Base-by-base conservation (phyloP, 2,329 filamentous ascomycete species). In the Fusarium guadeloupense region DNA sequence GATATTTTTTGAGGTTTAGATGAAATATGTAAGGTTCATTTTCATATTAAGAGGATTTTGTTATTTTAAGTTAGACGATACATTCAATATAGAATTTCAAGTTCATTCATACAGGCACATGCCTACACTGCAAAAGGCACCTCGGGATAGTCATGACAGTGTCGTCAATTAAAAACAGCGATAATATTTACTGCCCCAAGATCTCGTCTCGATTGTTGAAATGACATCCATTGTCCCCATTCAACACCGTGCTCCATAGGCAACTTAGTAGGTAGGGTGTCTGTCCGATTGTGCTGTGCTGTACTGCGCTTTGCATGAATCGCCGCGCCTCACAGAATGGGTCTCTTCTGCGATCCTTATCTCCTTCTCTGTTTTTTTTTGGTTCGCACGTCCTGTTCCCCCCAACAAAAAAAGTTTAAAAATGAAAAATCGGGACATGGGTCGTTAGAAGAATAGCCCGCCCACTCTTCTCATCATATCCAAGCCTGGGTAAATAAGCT, bases 161-260 rank as follows among this genome's bases (percentile, higher is more conserved):
- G 56, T 64, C 57, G 47, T 62, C 48, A 47, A 62, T 59, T 65
- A 57, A 63, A 63, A 65, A 63, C 58, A 65, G 41, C 54, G 63
- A 62, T 70, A 69, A 69, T 62, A 62, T 66, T 57, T 68, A 67
- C 61, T 60, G 40, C 34, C 53, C 34, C 42, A 47, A 66, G 47
- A 51, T 60, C 45, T 55, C 49, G 23, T 59, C 53, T 63, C 34
- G 43, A 38, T 58, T 54, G 37, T 38, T 58, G 39, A 64, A 65
- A 61, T 14, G 14, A 31, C 13, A 46, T 26, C 25, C 42, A 54
- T 54, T 41, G 7, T 26, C 33, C 54, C 55, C 60, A 55, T 59
- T 45, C 57, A 67, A 64, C 54, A 69, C 64, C 63, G 43, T 64
- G 62, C 59, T 66, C 64, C 53, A 47, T 54, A 46, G 31, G 35